Percentiles rank a stretch among this genome's conserved stretches.
phyloP scores from a whole-genome alignment of 805 yeast genomes.

The Debaryomyces tyrocola region DNA sequence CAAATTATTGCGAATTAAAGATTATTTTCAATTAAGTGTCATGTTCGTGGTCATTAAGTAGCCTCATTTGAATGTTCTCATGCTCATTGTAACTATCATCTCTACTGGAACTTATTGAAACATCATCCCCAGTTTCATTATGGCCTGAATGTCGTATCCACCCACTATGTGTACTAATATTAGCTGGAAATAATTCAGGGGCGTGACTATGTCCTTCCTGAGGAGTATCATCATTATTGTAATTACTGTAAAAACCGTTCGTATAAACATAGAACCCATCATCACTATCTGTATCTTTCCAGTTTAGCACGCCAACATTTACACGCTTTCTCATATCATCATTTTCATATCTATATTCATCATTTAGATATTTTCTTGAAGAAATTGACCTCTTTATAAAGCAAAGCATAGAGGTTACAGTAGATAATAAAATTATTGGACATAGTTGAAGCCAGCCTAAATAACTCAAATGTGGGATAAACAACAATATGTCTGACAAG shows the following conservation, averaged over 20 bases:
- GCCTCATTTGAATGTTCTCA: neutral
- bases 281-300: constrained; percentile 37
- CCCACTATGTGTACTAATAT: constrained; percentile 14
- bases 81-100: neutral
- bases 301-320: constrained; percentile 9
- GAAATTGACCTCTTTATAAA: constrained; percentile 67
- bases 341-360: constrained; percentile 24
- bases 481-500: constrained; percentile 76
- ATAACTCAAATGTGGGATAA: constrained; percentile 73
- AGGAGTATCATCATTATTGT: constrained; percentile 12
- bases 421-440: constrained; percentile 63
- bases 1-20: neutral
- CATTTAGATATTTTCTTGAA: constrained; percentile 45
- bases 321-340: constrained; percentile 34
- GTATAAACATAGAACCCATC: constrained; percentile 46
- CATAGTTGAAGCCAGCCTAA: constrained; percentile 83
- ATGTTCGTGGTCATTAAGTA: neutral
- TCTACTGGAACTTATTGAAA: constrained; percentile 10
- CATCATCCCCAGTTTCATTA: constrained; percentile 5
- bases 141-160: constrained; percentile 11
- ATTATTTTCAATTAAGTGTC: neutral
- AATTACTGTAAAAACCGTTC: constrained; percentile 37
- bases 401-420: constrained; percentile 66
- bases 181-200: neutral
- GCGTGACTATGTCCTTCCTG: neutral